These are phyloP conservation scores for Salvia miltiorrhiza DNA, from an alignment of 257 asterid species.

Conservation along the genomic window DNA sequence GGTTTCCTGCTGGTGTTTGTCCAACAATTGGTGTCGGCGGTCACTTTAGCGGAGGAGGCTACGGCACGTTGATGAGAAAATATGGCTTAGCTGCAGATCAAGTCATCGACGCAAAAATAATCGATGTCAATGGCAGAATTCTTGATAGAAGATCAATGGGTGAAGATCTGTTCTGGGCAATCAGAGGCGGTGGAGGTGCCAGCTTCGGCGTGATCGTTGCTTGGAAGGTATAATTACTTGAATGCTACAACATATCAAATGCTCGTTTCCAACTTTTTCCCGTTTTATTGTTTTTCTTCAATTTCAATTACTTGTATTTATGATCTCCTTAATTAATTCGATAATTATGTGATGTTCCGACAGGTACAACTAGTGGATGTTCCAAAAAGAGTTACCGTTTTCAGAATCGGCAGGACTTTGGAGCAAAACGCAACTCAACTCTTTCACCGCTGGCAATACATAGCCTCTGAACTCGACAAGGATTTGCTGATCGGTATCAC, in stretches of 20 bases:
- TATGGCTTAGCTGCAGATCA: not conserved
- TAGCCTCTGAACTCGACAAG: not conserved
- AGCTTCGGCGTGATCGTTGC: not conserved
- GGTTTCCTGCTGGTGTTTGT: not conserved
- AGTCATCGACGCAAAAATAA: conserved; percentile 1
- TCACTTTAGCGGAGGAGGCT: conserved; percentile 6
- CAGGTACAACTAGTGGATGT: not conserved
- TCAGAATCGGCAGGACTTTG: not conserved
- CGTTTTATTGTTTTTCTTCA: too few relatives aligned
- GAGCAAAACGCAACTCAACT: not conserved
- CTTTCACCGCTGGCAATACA: not conserved
- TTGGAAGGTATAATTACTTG: not conserved
- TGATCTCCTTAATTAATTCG: too few relatives aligned
- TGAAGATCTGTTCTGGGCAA: conserved; percentile 6
- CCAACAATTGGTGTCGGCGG: not conserved
- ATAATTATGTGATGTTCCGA: too few relatives aligned
- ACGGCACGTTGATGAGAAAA: not conserved
- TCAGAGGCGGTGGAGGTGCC: not conserved
- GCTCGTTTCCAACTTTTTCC: too few relatives aligned
- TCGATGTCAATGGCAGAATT: not conserved
- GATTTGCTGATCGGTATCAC: not conserved
- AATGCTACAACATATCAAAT: too few relatives aligned
- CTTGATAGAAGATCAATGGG: conserved; percentile 1
- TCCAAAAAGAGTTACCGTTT: not conserved
- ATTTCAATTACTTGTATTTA: too few relatives aligned